Conservation (phyloP, 768 basidiomycete species). For the Amyloporia xantha region DNA sequence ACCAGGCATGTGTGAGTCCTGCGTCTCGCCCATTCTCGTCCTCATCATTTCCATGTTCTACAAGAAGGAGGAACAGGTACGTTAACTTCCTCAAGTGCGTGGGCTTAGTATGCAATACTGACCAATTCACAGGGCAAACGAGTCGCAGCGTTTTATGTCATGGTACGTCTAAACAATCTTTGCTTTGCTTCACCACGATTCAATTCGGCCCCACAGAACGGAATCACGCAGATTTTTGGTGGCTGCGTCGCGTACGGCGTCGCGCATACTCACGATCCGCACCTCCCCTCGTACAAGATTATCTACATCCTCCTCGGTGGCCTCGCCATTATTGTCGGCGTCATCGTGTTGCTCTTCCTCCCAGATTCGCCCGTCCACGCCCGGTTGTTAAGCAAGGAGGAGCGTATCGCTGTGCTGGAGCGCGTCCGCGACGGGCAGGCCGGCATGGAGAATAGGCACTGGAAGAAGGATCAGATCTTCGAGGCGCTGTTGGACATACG, state of each 20-base stretch:
- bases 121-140: slow-evolving; percentile 36
- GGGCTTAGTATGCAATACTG: neutral
- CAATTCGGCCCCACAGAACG: slow-evolving; percentile 34
- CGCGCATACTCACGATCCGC: slow-evolving; percentile 43
- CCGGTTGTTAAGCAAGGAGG: slow-evolving; percentile 46
- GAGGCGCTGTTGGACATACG: slow-evolving; percentile 53
- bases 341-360: slow-evolving; percentile 50
- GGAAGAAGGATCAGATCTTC: slow-evolving; percentile 52
- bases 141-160: slow-evolving; percentile 62
- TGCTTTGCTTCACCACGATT: neutral
- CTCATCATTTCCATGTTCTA: slow-evolving; percentile 63
- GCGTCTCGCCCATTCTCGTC: slow-evolving; percentile 57
- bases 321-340: slow-evolving; percentile 52
- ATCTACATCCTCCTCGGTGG: slow-evolving; percentile 55
- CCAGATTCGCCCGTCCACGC: slow-evolving; percentile 64
- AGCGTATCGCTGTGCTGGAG: slow-evolving; percentile 56
- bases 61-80: slow-evolving; percentile 58
- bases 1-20: slow-evolving; percentile 60
- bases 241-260: slow-evolving; percentile 62
- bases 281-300: slow-evolving; percentile 52
- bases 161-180: slow-evolving; percentile 31
- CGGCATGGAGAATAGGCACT: slow-evolving; percentile 52
- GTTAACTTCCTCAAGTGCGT: neutral
- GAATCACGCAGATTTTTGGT: slow-evolving; percentile 52
- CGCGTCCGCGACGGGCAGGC: slow-evolving; percentile 62